Base-by-base conservation (phyloP, 2,329 filamentous ascomycete species). In the Macrophomina tecta region DNA sequence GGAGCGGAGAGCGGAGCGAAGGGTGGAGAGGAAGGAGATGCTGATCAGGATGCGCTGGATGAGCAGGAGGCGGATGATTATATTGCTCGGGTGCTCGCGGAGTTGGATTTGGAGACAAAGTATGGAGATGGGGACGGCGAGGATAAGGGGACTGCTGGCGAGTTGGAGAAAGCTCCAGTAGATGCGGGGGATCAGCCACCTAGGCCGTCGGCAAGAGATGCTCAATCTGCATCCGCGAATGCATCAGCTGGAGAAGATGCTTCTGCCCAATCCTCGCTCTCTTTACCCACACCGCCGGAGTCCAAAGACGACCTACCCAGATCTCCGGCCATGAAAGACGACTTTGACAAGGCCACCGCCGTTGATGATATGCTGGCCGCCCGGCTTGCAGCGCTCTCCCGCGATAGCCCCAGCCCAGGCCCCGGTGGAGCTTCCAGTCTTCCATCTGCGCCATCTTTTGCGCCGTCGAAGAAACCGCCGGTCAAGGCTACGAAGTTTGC, bases 381-480 rank as follows among this genome's bases (percentile, higher is more conserved):
- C 2, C 79, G 82, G 7, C 77, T 84, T 58, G 78, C 78, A 18
- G 79, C 80, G n/a, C 78, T 83, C 51, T 75, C 73, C 16, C 45
- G 58, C 42, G 58, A 40, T 12, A 74, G 80, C 12, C 81, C 81
- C 18, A 49, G 56, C 23, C 0, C 67, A 70, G 52, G 69, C 69
- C 1, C 28, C 18, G 56, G 42, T 12, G 68, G 71, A 5, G 71
- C 73, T 11, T 69, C 74, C 56, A 75, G 73, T 18, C 75, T 84
- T 1, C 83, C 83, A 6, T 82, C 82, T 1, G 81, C 80, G 4
- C 83, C 83, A 2, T 82, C 79, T 0, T 79, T 80, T 53, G 70
- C 78, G 2, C 82, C 82, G 3, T 71, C 76, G 1, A 71, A 74
- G 40, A 80, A 78, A 53, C 75, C 77, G 9, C 65, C 61, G 56